Percentiles rank a stretch among this genome's conserved stretches.
Evolutionary conservation across 2,329 filamentous ascomycete species (phyloP).

Genomic region (Ophiostoma fasciatum): DNA sequence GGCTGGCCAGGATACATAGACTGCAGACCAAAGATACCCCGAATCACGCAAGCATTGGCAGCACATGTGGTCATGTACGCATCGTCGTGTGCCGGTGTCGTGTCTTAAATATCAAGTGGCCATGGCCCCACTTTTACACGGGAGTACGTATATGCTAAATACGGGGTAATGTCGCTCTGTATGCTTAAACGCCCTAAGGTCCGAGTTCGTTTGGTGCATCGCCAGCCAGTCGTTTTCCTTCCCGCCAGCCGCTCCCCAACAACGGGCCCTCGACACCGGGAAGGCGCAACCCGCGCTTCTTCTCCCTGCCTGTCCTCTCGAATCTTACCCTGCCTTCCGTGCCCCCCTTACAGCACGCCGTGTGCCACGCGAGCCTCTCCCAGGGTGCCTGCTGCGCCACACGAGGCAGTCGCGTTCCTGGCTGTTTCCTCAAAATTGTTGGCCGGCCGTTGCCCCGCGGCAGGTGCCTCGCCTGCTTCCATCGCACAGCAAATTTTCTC

Average conservation of each 20-base stretch:
- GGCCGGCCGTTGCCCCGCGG: slow-evolving; percentile 7
- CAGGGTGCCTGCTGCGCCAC: no score
- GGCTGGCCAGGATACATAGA: no score
- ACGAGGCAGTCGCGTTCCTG: not conserved
- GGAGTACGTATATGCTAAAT: no score
- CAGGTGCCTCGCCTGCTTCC: no score
- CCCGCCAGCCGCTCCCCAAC: not conserved
- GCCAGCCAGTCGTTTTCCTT: slow-evolving; percentile 1
- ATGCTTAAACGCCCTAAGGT: not conserved
- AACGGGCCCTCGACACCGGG: slow-evolving; percentile 1
- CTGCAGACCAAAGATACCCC: no score
- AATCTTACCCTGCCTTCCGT: no score
- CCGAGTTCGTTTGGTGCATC: not conserved
- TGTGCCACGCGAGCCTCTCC: slow-evolving; percentile 5
- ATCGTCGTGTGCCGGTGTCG: no score
- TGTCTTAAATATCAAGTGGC: no score
- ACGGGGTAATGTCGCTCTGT: no score
- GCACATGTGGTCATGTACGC: no score
- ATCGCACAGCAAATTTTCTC: slow-evolving; percentile 5
- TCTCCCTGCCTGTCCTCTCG: not conserved
- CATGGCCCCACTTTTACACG: no score
- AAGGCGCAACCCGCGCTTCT: slow-evolving; percentile 2
- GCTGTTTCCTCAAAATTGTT: not conserved
- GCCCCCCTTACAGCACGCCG: slow-evolving; percentile 5
- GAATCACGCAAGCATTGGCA: no score